phyloP scores from a whole-genome alignment of 2,329 filamentous ascomycete species.

The Fusarium brevicatenulatum region DNA sequence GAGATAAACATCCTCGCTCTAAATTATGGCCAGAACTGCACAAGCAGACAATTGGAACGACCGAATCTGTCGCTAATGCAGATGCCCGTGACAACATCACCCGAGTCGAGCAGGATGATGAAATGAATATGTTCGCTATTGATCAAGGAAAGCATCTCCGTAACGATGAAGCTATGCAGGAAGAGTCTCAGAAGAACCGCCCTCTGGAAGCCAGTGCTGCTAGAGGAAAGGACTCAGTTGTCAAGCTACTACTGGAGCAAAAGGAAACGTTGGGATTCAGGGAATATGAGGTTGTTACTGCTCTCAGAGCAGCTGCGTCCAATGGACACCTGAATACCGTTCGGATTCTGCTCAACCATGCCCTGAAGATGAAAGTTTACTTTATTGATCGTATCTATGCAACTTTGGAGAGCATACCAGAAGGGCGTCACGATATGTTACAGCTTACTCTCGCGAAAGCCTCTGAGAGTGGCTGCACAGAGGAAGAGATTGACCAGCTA shows the following conservation, averaged over 20 bases:
- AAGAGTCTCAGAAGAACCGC: neutral
- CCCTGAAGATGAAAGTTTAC: neutral
- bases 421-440: neutral
- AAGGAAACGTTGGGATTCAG: neutral
- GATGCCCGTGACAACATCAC: neutral
- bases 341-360: neutral
- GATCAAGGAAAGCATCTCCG: no score
- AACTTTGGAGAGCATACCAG: neutral
- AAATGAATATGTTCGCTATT: neutral
- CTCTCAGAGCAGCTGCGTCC: neutral
- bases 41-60: accelerated
- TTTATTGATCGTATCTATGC: neutral
- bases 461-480: neutral
- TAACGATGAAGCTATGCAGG: neutral
- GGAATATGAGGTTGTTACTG: neutral
- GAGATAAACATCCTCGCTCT: neutral
- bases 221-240: neutral
- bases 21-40: neutral
- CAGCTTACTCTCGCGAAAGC: neutral
- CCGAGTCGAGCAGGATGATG: neutral
- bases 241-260: neutral
- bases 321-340: neutral
- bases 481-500: neutral
- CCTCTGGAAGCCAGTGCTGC: neutral
- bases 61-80: neutral